phyloP scores from a whole-genome alignment of 306 rosid species.

The Hippophae tibetana region DNA sequence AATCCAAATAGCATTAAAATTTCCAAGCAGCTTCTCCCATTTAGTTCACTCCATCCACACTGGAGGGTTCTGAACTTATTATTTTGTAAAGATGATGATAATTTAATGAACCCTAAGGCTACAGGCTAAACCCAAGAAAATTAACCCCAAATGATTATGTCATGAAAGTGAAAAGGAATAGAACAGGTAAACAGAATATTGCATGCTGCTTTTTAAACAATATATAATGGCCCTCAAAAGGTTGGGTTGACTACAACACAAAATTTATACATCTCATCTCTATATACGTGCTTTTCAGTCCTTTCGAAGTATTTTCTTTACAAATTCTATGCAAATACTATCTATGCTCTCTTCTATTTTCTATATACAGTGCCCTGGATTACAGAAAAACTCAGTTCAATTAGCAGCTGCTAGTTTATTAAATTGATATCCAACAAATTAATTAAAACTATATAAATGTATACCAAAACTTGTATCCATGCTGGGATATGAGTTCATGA shows the following conservation, averaged over 20 bases:
- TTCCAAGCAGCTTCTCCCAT: background rate
- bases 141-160: no score
- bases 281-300: conserved; percentile 22
- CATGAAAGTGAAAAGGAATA: background rate
- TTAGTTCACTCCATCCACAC: background rate
- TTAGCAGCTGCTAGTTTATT: conserved; percentile 45
- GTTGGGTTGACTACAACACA: conserved; percentile 9
- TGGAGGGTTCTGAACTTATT: background rate
- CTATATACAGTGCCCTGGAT: conserved; percentile 69
- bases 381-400: conserved; percentile 29
- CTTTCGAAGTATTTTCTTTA: conserved; percentile 44
- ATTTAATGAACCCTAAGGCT: background rate
- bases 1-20: background rate
- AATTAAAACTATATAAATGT: conserved; percentile 26
- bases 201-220: no score
- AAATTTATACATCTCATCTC: conserved; percentile 17
- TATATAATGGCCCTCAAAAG: conserved; percentile 9
- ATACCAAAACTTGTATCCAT: conserved; percentile 5
- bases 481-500: no score
- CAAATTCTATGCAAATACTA: conserved; percentile 37
- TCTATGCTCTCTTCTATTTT: conserved; percentile 48
- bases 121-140: no score
- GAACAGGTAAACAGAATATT: background rate
- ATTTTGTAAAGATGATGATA: background rate
- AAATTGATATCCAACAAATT: conserved; percentile 42